phyloP scores from a whole-genome alignment of 768 basidiomycete species.

The Termitomyces sp. region DNA sequence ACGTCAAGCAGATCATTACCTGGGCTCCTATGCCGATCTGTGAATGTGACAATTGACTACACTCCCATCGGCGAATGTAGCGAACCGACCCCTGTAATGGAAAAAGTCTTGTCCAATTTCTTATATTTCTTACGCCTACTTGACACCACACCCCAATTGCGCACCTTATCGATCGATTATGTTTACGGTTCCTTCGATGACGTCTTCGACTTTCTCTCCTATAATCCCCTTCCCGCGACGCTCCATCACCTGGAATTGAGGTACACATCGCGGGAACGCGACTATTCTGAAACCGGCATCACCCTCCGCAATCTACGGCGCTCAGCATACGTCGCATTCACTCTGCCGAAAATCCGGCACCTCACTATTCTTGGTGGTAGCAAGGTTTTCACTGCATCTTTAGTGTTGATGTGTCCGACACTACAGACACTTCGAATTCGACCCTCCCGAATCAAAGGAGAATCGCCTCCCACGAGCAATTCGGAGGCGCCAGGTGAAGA shows the following conservation, averaged over 20 bases:
- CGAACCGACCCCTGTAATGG: background rate
- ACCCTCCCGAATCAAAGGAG: background rate
- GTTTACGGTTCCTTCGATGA: conserved; percentile 7
- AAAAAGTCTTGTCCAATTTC: conserved; percentile 5
- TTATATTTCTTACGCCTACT: conserved; percentile 9
- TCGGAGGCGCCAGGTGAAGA: background rate
- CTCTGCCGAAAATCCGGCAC: conserved; percentile 1
- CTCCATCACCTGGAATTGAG: conserved; percentile 2
- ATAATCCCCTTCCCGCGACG: conserved; percentile 9
- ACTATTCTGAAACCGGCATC: background rate
- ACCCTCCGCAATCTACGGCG: background rate
- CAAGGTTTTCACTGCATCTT: background rate
- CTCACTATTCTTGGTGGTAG: conserved; percentile 3
- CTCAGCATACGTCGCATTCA: background rate
- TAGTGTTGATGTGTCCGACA: conserved; percentile 7
- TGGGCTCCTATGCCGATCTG: conserved; percentile 5
- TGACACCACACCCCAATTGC: conserved; percentile 6
- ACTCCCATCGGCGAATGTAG: background rate
- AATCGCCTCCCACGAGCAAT: background rate
- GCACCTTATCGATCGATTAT: conserved; percentile 5
- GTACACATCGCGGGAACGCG: background rate
- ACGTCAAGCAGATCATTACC: conserved; percentile 1
- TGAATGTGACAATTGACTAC: conserved; percentile 10
- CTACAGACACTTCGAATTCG: conserved; percentile 3
- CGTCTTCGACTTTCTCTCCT: conserved; percentile 9